A percentile compares a stretch with the other conserved stretches of the same genome.
Evolutionary conservation across 805 yeast genomes (phyloP).

Genomic region (Wickerhamiella domercqiae): DNA sequence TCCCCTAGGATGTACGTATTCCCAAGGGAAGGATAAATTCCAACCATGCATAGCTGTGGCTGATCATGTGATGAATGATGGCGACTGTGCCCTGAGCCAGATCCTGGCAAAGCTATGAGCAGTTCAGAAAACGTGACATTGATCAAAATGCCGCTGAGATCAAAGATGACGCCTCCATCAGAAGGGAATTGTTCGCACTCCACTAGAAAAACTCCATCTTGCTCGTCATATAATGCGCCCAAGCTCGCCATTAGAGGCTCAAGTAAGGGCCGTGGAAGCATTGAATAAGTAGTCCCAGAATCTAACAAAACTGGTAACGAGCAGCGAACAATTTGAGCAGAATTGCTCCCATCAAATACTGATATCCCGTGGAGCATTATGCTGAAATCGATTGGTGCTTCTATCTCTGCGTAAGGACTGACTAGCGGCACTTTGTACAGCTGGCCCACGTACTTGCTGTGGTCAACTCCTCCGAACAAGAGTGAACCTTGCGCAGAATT

Average conservation of each 20-base stretch:
- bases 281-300: conserved; percentile 37
- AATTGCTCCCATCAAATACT: conserved; percentile 1
- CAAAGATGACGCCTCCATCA: conserved; percentile 9
- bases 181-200: background rate
- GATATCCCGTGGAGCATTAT: conserved; percentile 16
- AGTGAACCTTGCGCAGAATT: conserved; percentile 23
- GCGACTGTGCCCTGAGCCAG: too few species aligned
- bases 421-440: conserved; percentile 24
- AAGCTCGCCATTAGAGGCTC: conserved; percentile 8
- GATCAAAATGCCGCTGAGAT: conserved; percentile 13
- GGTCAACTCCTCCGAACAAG: conserved; percentile 31
- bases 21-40: conserved; percentile 3
- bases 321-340: conserved; percentile 5
- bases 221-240: conserved; percentile 6
- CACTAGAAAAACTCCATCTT: conserved; percentile 6
- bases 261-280: conserved; percentile 26
- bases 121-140: conserved; percentile 9
- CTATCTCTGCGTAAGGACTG: conserved; percentile 18
- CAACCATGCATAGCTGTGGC: conserved; percentile 1
- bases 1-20: conserved; percentile 35
- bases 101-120: conserved; percentile 9
- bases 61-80: background rate
- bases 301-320: conserved; percentile 26
- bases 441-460: conserved; percentile 26
- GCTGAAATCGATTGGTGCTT: conserved; percentile 11